Evolutionary conservation across 345 rosid genomes (phyloP), one percentile per base, ranked within the genome.

Genomic region (Gossypium arboreum): DNA sequence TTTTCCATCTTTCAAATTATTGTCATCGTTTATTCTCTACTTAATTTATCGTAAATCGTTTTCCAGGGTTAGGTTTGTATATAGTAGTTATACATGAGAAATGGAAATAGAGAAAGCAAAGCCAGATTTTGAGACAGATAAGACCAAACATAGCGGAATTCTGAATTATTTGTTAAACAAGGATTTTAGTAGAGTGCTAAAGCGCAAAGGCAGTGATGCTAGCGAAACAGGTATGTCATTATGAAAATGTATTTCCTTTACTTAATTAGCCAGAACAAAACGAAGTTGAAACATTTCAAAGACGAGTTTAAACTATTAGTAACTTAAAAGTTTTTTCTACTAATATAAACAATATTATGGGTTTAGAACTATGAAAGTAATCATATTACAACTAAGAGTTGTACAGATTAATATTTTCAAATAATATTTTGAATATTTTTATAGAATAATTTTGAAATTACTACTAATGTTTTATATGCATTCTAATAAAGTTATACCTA

Each of bases 181-280:
- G 69, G 90, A 86, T 78, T 83, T 61, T 47, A 79, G 85, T 70
- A 86, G 75, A 75, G 62, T 83, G 12, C 82, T 86, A 2, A 83
- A 86, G 75, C 85, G 86, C 75, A 86, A 84, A 72, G 85, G 81
- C 29, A 83, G 84, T 76, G 86, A 86, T 81, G 88, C 86, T 39
- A 84, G 82, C 7, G 84, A 84, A 76, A 78, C 72, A 76, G 82
- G 85, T 84, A 59, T 59, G 16, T 1, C 57, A 52, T 54, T 54
- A 16, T 54, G 57, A 16, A 54, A 29, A 29, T 29, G 34, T 29
- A 34, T 34, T 34, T 34, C 41, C 41, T 34, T 34, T 4, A 29
- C 34, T 29, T 29, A 29, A 29, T 29, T 34, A 34, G 41, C 41
- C 41, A 34, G 41, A 34, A 4, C 41, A 4, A 34, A 34, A 34